A percentile compares a stretch with the other conserved stretches of the same genome.
Conservation (phyloP, 768 basidiomycete genomes). For the Cyathus striatus region DNA sequence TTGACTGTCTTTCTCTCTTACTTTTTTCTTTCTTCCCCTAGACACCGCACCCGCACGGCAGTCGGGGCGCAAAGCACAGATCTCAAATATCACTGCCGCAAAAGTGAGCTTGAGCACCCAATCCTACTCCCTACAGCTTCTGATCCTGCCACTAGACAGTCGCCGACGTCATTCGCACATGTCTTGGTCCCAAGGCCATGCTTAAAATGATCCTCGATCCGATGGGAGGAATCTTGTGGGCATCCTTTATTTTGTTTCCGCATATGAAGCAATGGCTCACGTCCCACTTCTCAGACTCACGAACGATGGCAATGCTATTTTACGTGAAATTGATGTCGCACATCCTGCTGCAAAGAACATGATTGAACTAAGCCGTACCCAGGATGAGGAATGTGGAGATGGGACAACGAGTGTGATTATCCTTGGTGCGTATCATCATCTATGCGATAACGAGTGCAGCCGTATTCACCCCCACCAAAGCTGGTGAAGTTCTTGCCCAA, state of each 20-base stretch:
- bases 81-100: constrained; percentile 94
- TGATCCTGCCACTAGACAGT: constrained; percentile 59
- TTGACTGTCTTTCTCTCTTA: constrained; percentile 3
- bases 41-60: constrained; percentile 94
- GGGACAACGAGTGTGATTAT: constrained; percentile 99
- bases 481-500: constrained; percentile 96
- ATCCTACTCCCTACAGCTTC: neutral
- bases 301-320: constrained; percentile 98
- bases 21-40: constrained; percentile 19
- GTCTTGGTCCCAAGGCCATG: constrained; percentile 97
- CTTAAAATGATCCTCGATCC: constrained; percentile 99
- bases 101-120: constrained; percentile 54
- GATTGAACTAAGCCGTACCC: constrained; percentile 97
- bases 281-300: constrained; percentile 59
- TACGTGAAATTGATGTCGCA: constrained; percentile 97
- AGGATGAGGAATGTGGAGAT: constrained; percentile 98
- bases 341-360: constrained; percentile 99
- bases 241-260: constrained; percentile 8
- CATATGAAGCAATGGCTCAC: constrained; percentile 1
- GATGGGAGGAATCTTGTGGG: constrained; percentile 97
- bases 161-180: constrained; percentile 96
- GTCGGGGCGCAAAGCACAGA: constrained; percentile 91
- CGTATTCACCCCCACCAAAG: constrained; percentile 20
- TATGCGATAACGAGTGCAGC: neutral
- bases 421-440: constrained; percentile 54